phyloP scores from a whole-genome alignment of 768 basidiomycete species.

The Crepidotus variabilis region DNA sequence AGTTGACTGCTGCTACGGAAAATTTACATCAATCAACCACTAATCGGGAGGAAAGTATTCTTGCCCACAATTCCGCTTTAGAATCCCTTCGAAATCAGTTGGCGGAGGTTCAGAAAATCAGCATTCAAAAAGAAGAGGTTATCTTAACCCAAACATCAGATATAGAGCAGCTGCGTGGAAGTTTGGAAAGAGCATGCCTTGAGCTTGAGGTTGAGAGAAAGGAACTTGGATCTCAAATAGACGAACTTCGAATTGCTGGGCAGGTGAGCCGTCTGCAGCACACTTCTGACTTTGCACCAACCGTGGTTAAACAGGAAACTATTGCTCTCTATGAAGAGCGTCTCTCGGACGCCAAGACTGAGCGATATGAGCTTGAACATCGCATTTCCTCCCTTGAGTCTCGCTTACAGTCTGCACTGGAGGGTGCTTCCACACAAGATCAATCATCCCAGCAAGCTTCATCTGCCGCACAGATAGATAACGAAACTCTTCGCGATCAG shows the following conservation, averaged over 20 bases:
- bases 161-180: slow-evolving; percentile 46
- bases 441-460: slow-evolving; percentile 31
- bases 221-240: slow-evolving; percentile 71
- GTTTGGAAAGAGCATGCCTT: slow-evolving; percentile 22
- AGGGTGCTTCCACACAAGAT: slow-evolving; percentile 24
- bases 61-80: slow-evolving; percentile 37
- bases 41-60: slow-evolving; percentile 8
- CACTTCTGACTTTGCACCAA: background rate
- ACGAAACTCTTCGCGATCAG: slow-evolving; percentile 88
- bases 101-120: slow-evolving; percentile 45
- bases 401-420: slow-evolving; percentile 10
- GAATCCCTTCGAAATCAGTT: slow-evolving; percentile 50
- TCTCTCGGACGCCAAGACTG: slow-evolving; percentile 62
- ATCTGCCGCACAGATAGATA: slow-evolving; percentile 89
- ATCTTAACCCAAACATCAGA: slow-evolving; percentile 59
- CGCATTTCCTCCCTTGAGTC: slow-evolving; percentile 57
- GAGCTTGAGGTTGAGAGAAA: slow-evolving; percentile 51
- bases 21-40: slow-evolving; percentile 8
- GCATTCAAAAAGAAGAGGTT: slow-evolving; percentile 44
- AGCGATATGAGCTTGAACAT: slow-evolving; percentile 77
- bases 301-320: slow-evolving; percentile 61
- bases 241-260: slow-evolving; percentile 84
- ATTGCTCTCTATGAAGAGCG: slow-evolving; percentile 94
- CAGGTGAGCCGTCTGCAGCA: slow-evolving; percentile 48
- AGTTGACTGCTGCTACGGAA: slow-evolving; percentile 9